A percentile compares a stretch with the other conserved stretches of the same genome.
Conservation (phyloP, 1,284 basidiomycete species). For the Sphagnurus paluster region DNA sequence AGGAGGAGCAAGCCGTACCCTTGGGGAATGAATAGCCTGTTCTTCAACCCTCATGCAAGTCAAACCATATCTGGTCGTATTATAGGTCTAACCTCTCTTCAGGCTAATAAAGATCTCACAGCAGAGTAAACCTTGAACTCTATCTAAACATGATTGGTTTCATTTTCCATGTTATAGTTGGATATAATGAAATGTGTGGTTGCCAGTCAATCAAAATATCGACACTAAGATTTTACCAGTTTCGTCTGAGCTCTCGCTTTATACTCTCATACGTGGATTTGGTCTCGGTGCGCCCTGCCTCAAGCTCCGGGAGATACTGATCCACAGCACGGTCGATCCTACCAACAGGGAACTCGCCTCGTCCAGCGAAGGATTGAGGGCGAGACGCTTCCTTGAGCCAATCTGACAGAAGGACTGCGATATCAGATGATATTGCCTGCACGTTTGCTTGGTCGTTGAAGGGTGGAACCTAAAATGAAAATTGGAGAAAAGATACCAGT, state of each 20-base stretch:
- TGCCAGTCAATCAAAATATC: too few relatives aligned
- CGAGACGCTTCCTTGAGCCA: slow-evolving; percentile 76
- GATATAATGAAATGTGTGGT: too few relatives aligned
- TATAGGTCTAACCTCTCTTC: slow-evolving; percentile 12
- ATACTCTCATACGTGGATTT: slow-evolving; percentile 63
- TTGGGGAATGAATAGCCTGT: slow-evolving; percentile 80
- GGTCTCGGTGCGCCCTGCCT: slow-evolving; percentile 57
- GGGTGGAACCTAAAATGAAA: slow-evolving; percentile 63
- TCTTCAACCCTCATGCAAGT: slow-evolving; percentile 75
- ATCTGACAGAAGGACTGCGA: slow-evolving; percentile 70
- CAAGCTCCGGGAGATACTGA: slow-evolving; percentile 69
- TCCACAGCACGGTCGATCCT: slow-evolving; percentile 69
- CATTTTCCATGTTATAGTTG: too few relatives aligned
- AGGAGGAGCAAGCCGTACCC: slow-evolving; percentile 75
- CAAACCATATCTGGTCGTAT: slow-evolving; percentile 1
- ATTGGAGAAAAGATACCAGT: not conserved
- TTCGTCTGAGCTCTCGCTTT: slow-evolving; percentile 64
- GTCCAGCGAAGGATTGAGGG: slow-evolving; percentile 55
- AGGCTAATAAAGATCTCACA: slow-evolving; percentile 66
- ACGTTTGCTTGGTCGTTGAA: slow-evolving; percentile 80
- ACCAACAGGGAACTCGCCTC: slow-evolving; percentile 71
- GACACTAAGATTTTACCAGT: too few relatives aligned
- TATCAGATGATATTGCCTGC: slow-evolving; percentile 75
- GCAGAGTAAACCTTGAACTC: slow-evolving; percentile 11
- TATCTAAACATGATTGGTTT: too few relatives aligned